Evolutionary conservation across 2,329 filamentous ascomycete genomes (phyloP).

Genomic region (Colletotrichum sp.): DNA sequence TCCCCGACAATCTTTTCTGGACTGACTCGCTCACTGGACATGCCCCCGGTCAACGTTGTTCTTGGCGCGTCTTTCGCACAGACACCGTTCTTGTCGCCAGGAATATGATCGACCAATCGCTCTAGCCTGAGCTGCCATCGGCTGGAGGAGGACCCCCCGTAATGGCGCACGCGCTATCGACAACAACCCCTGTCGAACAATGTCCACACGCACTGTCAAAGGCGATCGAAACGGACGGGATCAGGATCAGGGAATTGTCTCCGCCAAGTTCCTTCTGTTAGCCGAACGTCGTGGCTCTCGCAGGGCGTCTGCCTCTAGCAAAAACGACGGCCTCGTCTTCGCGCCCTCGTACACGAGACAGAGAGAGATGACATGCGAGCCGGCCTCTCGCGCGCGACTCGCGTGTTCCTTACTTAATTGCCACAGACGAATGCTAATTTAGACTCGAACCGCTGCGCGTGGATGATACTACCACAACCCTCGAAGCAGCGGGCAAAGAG

Average conservation of each 20-base stretch:
- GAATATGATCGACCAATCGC: slow-evolving; percentile 14
- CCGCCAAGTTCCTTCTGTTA: neutral
- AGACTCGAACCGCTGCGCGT: neutral
- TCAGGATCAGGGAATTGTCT: neutral
- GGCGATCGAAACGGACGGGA: slow-evolving; percentile 16
- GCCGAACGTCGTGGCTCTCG: slow-evolving; percentile 6
- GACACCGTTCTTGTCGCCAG: slow-evolving; percentile 18
- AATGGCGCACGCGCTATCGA: slow-evolving; percentile 16
- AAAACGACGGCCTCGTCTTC: neutral
- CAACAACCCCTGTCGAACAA: slow-evolving; percentile 3
- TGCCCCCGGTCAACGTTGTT: neutral
- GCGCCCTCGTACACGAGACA: neutral
- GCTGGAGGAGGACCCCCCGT: neutral
- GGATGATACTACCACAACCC: neutral
- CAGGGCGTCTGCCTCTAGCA: slow-evolving; percentile 2
- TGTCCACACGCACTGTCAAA: neutral
- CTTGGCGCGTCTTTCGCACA: slow-evolving; percentile 2
- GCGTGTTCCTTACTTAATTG: neutral
- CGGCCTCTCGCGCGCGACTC: neutral
- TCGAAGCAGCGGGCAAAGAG: neutral
- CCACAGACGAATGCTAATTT: neutral
- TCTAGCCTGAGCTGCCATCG: slow-evolving; percentile 2
- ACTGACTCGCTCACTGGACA: slow-evolving; percentile 9
- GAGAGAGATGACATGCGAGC: neutral
- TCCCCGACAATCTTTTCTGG: slow-evolving; percentile 8